These are phyloP conservation scores for Alternaria brassicicola DNA, from an alignment of 2,329 filamentous ascomycete species.

Conservation along the genomic window DNA sequence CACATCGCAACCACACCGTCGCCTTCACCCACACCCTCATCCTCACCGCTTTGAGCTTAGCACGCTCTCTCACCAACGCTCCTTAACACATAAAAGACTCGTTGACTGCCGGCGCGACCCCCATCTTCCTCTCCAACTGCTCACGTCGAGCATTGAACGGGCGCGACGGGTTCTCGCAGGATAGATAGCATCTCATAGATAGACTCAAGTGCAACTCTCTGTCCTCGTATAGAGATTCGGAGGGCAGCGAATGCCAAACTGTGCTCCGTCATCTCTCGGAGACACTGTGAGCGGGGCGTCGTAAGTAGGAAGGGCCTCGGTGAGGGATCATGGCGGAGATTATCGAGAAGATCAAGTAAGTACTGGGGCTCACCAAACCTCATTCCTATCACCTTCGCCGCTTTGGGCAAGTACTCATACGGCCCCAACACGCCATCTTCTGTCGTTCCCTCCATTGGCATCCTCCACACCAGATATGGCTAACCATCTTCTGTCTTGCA, in stretches of 20 bases:
- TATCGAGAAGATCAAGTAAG: constrained; percentile 45
- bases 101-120: background rate
- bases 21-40: background rate
- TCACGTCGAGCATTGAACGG: background rate
- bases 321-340: constrained; percentile 41
- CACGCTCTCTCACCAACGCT: constrained; percentile 7
- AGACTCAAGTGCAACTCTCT: constrained; percentile 7
- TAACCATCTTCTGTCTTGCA: constrained; percentile 30
- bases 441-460: background rate
- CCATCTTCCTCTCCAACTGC: background rate
- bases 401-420: background rate
- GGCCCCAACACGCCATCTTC: background rate
- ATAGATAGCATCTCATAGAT: constrained; percentile 18
- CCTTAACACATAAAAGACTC: constrained; percentile 1
- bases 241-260: constrained; percentile 17
- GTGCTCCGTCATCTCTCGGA: constrained; percentile 13
- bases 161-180: constrained; percentile 3
- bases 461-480: constrained; percentile 15
- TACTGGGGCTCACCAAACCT: background rate
- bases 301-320: constrained; percentile 5
- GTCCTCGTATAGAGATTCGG: constrained; percentile 5
- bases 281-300: constrained; percentile 7
- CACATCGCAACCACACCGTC: constrained; percentile 7
- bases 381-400: background rate
- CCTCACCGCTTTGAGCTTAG: background rate